phyloP scores from a whole-genome alignment of 768 basidiomycete genomes.

The Neoboletus subvelutipes region DNA sequence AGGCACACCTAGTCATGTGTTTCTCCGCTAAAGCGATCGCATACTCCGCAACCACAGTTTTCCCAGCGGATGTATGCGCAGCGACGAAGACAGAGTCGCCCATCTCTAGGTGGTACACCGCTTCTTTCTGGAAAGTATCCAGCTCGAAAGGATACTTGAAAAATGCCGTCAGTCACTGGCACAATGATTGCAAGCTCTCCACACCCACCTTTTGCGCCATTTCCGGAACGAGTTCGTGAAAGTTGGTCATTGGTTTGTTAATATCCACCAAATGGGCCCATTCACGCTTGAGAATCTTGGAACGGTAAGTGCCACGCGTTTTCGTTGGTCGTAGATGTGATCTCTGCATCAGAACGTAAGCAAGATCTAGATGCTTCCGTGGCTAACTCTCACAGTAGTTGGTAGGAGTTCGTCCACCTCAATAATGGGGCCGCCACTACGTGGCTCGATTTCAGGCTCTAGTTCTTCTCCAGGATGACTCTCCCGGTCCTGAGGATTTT shows the following conservation, averaged over 20 bases:
- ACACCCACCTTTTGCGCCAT: slow-evolving; percentile 85
- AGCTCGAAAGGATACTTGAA: slow-evolving; percentile 97
- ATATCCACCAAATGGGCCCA: slow-evolving; percentile 99
- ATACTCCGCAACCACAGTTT: slow-evolving; percentile 99
- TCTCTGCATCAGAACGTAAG: slow-evolving; percentile 39
- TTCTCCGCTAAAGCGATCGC: slow-evolving; percentile 95
- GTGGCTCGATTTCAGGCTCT: slow-evolving; percentile 22
- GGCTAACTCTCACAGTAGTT: slow-evolving; percentile 39
- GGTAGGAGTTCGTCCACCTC: slow-evolving; percentile 85
- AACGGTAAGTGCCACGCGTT: slow-evolving; percentile 41
- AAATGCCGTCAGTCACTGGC: slow-evolving; percentile 6
- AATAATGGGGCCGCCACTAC: slow-evolving; percentile 25
- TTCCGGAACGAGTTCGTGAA: slow-evolving; percentile 89
- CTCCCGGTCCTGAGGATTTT: slow-evolving; percentile 21
- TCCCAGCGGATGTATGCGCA: slow-evolving; percentile 98
- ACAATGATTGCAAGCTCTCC: not conserved
- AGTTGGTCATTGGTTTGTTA: slow-evolving; percentile 85
- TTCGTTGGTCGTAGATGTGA: slow-evolving; percentile 57
- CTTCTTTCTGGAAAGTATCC: slow-evolving; percentile 98
- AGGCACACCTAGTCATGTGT: slow-evolving; percentile 92
- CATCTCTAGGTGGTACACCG: slow-evolving; percentile 95
- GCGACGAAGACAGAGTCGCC: slow-evolving; percentile 99
- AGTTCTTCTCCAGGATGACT: slow-evolving; percentile 19
- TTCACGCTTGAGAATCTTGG: slow-evolving; percentile 74
- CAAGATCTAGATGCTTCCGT: not conserved